Base-by-base conservation (phyloP, 805 yeast species). In the Hanseniaspora lachancei region DNA sequence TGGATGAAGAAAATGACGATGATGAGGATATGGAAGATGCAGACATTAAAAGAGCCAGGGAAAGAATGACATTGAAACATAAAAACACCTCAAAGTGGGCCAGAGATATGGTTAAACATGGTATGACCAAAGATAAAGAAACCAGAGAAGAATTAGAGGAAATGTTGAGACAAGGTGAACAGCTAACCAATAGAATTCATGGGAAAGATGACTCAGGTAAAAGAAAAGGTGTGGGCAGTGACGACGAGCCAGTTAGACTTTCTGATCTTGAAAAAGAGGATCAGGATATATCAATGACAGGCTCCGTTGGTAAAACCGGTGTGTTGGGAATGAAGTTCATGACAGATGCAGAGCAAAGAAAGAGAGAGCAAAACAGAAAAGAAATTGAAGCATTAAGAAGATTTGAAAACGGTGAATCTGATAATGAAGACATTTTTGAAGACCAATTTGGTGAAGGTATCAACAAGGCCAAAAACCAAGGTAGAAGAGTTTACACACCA, bases 271-370 rank as follows among this genome's bases (percentile, higher is more conserved):
- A 76, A n/a, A 76, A 74, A 54, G 66, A 68, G 6, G 72, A 69
- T n/a, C 65, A 67, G 9, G 66, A 65, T 13, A 72, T 65, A 2
- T 58, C 57, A 9, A 75, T 70, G 13, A 66, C 68, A 36, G 68
- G 72, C 35, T 75, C 73, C 47, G 67, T 82, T n/a, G 89, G 93
- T 21, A 91, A 89, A 68, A 71, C 77, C n/a, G 97, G 97, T 55
- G 82, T 91, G 21, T 71, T 91, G 77, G 84, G 81, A 49, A 93
- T 93, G 97, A 95, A 89, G 61, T 91, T 91, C 68, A 91, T 91
- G 97, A 82, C 77, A 61, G 84, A 84, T 58, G 97, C 97, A 1
- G 95, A 84, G 59, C 82, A 81, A 56, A 77, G 82, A 60, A 78
- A 79, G 59, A 77, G 74, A 57, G 74, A 76, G 54, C 80, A 75